Base-by-base conservation (phyloP, 371 early-diverging fungal genomes). In the Lichtheimia ornata region DNA sequence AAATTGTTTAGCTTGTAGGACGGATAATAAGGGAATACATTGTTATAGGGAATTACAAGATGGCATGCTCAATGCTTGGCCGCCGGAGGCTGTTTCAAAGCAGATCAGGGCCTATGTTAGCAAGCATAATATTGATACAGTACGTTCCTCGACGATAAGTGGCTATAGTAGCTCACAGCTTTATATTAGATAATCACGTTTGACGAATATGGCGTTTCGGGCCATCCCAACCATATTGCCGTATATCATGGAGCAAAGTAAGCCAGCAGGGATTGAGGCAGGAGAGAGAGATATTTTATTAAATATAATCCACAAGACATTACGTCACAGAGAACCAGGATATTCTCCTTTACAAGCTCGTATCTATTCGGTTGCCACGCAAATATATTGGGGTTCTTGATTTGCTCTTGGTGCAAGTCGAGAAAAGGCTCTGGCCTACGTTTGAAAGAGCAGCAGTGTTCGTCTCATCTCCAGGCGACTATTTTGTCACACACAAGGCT, bases 191-290 rank as follows among this genome's bases (percentile, higher is more conserved):
- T 99, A 25, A 82, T 97, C 47, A 99, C 97, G 0, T 99, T 98
- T 86, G 99, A 99, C 76, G 69, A 79, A 7, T 66, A 84, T 35
- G 99, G 99, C 7, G 89, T 98, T 44, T 94, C 95, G 43, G 92
- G 93, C 0, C 99, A 99, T 73, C 76, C 85, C 51, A 99, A 99
- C 78, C 99, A 99, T 73, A 87, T 89, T 54, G 88, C 95, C 4
- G 83, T 87, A 41, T 91, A 86, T 68, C 64, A 84, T 54, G 96
- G 94, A 56, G 86, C 94, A 30, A 85, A 82, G 88, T 90, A 88
- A 67, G 41, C 18, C 25, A 56, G 24, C 30, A 53, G 54, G 43
- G 4, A 50, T 15, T 54, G 14, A 22, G 17, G 3, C 15, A 14
- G 49, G 56, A 64, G 59, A 57, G 14, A 42, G 3, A 66, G 63